These are phyloP conservation scores for Apiotrichum domesticum DNA, from an alignment of 1,284 basidiomycete genomes.

Conservation along the genomic window DNA sequence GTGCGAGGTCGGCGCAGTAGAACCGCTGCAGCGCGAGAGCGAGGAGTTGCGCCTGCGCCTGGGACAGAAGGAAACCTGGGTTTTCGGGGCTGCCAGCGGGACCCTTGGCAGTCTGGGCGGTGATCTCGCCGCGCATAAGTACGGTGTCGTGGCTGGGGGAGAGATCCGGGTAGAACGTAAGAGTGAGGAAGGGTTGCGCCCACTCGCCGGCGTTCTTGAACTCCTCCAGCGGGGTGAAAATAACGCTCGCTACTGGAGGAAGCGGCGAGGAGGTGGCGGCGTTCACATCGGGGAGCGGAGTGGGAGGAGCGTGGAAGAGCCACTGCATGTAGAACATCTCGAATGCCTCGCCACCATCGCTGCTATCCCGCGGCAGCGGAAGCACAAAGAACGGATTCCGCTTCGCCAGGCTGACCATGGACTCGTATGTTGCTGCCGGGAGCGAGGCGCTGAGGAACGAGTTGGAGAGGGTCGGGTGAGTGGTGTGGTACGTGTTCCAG, in stretches of 20 bases:
- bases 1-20: slow-evolving; percentile 50
- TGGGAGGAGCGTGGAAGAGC: slow-evolving; percentile 65
- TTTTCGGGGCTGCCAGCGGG: slow-evolving; percentile 26
- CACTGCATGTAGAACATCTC: slow-evolving; percentile 88
- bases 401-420: slow-evolving; percentile 59
- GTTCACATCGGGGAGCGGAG: slow-evolving; percentile 18
- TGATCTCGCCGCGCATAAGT: slow-evolving; percentile 87
- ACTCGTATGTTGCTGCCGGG: slow-evolving; percentile 63
- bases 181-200: slow-evolving; percentile 82
- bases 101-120: slow-evolving; percentile 50
- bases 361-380: slow-evolving; percentile 56
- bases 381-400: slow-evolving; percentile 71
- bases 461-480: slow-evolving; percentile 66
- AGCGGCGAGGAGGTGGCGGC: slow-evolving; percentile 32
- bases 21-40: slow-evolving; percentile 73
- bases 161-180: slow-evolving; percentile 91
- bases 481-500: slow-evolving; percentile 84
- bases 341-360: slow-evolving; percentile 51
- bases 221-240: slow-evolving; percentile 91
- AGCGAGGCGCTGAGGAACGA: slow-evolving; percentile 77
- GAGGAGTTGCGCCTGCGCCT: slow-evolving; percentile 75
- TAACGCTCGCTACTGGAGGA: slow-evolving; percentile 53
- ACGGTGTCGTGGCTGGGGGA: slow-evolving; percentile 72
- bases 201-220: slow-evolving; percentile 83
- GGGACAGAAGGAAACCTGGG: slow-evolving; percentile 58